A percentile compares a stretch with the other conserved stretches of the same genome.
Conservation (phyloP, 2,329 filamentous ascomycete species). For the Pseudogymnoascus sp. region DNA sequence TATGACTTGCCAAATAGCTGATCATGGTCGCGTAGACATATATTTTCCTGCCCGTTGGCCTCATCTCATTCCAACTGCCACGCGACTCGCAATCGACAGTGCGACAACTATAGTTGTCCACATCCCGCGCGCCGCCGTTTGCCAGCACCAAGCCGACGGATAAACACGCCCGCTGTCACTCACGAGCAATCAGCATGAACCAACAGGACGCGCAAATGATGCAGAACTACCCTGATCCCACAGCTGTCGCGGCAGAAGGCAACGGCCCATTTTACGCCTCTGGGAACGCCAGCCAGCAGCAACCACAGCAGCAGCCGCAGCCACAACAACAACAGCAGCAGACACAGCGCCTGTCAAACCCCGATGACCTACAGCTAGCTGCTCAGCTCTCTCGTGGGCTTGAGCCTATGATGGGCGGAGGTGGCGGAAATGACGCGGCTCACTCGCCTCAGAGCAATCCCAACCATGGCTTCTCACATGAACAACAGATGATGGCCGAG, state of each 20-base stretch:
- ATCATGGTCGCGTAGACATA: conserved; percentile 8
- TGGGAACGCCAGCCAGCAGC: conserved; percentile 19
- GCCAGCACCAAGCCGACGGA: neutral
- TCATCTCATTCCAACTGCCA: neutral
- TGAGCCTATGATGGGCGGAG: neutral
- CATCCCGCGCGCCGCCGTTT: neutral
- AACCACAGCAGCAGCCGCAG: conserved; percentile 20
- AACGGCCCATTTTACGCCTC: conserved; percentile 24
- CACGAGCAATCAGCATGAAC: conserved; percentile 11
- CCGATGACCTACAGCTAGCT: conserved; percentile 35
- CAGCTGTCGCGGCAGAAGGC: conserved; percentile 11
- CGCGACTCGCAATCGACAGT: neutral
- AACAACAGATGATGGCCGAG: conserved; percentile 36
- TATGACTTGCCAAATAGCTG: neutral
- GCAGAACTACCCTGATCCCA: conserved; percentile 27
- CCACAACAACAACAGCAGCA: conserved; percentile 23
- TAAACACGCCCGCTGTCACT: neutral
- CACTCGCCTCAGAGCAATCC: conserved; percentile 13
- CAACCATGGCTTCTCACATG: conserved; percentile 29
- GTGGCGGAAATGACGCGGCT: conserved; percentile 13
- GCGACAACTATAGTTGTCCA: conserved; percentile 5
- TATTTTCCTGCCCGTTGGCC: neutral
- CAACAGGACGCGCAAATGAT: conserved; percentile 24
- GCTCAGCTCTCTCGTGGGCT: neutral
- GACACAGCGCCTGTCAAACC: conserved; percentile 23